Conservation (phyloP, 208 protist genomes). For the Leptomonas pyrrhocoris region DNA sequence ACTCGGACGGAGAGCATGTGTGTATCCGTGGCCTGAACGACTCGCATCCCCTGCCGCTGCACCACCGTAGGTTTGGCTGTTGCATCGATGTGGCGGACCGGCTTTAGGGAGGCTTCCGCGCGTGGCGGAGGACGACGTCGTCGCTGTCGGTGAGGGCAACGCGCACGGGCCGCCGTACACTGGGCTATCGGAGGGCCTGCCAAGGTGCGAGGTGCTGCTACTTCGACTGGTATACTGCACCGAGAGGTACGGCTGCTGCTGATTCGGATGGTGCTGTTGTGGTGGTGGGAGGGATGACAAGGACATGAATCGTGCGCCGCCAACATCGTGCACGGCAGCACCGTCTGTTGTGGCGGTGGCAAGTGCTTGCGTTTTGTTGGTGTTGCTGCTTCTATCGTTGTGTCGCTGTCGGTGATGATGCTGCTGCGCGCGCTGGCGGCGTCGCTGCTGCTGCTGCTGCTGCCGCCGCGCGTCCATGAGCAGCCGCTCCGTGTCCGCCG, state of each 20-base stretch:
- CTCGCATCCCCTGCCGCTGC: too few species aligned
- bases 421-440: slow-evolving; percentile 7
- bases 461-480: slow-evolving; percentile 31
- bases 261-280: not conserved
- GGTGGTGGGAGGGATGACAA: not conserved
- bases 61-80: too few species aligned
- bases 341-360: not conserved
- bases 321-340: not conserved
- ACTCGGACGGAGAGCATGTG: too few species aligned
- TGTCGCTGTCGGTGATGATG: not conserved
- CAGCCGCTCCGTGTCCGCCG: slow-evolving; percentile 39
- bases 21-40: too few species aligned
- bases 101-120: not conserved
- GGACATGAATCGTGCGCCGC: not conserved
- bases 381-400: not conserved
- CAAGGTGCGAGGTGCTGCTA: not conserved
- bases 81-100: too few species aligned
- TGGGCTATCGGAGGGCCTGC: not conserved
- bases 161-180: not conserved
- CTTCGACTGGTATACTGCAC: slow-evolving; percentile 6
- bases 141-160: slow-evolving; percentile 4
- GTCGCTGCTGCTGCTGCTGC: slow-evolving; percentile 23
- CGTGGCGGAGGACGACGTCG: slow-evolving; percentile 7
- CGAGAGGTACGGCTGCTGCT: slow-evolving; percentile 5
- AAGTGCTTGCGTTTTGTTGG: not conserved